phyloP scores from a whole-genome alignment of 345 rosid genomes.

The Melaleuca quinquenervia region DNA sequence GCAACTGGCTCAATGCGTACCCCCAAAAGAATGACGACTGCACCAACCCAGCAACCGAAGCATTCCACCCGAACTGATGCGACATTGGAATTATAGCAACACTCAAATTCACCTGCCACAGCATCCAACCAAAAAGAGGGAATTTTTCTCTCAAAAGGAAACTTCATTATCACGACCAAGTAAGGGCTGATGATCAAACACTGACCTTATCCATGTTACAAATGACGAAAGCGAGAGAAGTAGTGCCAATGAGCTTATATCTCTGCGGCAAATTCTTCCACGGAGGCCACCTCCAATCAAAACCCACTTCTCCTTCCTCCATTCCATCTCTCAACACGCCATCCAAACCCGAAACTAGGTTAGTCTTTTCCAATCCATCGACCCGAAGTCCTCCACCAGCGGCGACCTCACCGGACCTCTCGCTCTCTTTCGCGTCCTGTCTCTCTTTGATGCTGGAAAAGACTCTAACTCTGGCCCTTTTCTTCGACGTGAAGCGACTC shows the following conservation, averaged over 20 bases:
- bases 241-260: slow-evolving; percentile 75
- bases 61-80: slow-evolving; percentile 85
- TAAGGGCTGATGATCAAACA: background rate
- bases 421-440: slow-evolving; percentile 35
- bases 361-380: slow-evolving; percentile 16
- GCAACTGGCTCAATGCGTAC: slow-evolving; percentile 89
- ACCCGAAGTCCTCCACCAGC: slow-evolving; percentile 19
- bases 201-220: slow-evolving; percentile 92
- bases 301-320: slow-evolving; percentile 25
- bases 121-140: background rate
- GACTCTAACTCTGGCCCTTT: slow-evolving; percentile 28
- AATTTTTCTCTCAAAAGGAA: background rate
- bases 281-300: slow-evolving; percentile 60
- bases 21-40: slow-evolving; percentile 98
- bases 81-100: slow-evolving; percentile 96
- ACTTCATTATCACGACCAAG: background rate
- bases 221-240: slow-evolving; percentile 87
- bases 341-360: slow-evolving; percentile 8
- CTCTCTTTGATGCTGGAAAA: slow-evolving; percentile 46
- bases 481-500: slow-evolving; percentile 1
- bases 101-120: slow-evolving; percentile 81
- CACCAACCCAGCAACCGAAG: slow-evolving; percentile 79
- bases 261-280: slow-evolving; percentile 71
- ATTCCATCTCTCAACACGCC: background rate
- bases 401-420: slow-evolving; percentile 10